These are phyloP conservation scores for Candida khao-thaluensis DNA, from an alignment of 805 yeast species.

Conservation along the genomic window DNA sequence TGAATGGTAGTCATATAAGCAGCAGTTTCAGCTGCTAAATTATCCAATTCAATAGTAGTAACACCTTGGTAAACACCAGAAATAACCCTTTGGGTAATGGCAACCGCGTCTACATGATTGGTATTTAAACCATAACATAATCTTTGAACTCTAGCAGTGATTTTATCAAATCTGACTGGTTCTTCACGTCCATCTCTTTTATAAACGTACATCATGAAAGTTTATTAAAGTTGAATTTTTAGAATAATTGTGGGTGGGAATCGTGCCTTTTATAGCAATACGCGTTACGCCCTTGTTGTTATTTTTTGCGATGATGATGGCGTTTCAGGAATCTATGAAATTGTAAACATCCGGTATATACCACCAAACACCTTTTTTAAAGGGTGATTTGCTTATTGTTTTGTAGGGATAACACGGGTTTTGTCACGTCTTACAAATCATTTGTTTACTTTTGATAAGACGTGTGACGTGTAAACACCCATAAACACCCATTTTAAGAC, in stretches of 20 bases:
- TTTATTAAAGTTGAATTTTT: neutral
- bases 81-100: constrained; percentile 92
- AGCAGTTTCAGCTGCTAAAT: constrained; percentile 90
- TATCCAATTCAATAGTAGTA: constrained; percentile 74
- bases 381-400: neutral
- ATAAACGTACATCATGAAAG: constrained; percentile 64
- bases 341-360: constrained; percentile 7
- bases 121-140: constrained; percentile 93
- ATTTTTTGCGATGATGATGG: constrained; percentile 4
- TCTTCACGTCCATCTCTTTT: constrained; percentile 95
- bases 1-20: constrained; percentile 97
- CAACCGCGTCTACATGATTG: constrained; percentile 89
- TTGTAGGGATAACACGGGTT: neutral
- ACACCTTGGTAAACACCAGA: constrained; percentile 98
- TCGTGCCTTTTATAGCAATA: constrained; percentile 2
- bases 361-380: neutral
- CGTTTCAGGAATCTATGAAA: constrained; percentile 2
- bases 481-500: too few relatives aligned
- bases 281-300: constrained; percentile 7
- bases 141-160: constrained; percentile 88
- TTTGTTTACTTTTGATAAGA: constrained; percentile 1
- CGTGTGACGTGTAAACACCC: constrained; percentile 6
- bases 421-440: constrained; percentile 1
- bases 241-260: neutral
- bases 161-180: constrained; percentile 93